A percentile compares a stretch with the other conserved stretches of the same genome.
These are phyloP conservation scores for Cutaneotrichosporon sp. DNA, from an alignment of 1,284 basidiomycete species.

Conservation along the genomic window DNA sequence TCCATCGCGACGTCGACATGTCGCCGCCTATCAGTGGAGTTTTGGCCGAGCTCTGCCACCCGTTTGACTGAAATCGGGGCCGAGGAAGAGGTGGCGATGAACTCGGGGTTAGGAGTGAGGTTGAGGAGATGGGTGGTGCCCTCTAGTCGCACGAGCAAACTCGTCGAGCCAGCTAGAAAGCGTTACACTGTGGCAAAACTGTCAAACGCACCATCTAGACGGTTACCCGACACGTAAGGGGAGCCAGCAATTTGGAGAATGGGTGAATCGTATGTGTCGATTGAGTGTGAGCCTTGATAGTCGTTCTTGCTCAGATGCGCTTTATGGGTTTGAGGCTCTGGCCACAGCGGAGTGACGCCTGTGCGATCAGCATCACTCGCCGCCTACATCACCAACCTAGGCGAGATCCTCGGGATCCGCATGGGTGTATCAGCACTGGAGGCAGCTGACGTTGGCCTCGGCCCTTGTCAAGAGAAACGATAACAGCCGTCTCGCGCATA, in stretches of 20 bases:
- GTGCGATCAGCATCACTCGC: background rate
- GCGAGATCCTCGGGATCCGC: background rate
- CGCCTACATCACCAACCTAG: background rate
- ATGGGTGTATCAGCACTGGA: background rate
- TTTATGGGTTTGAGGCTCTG: background rate
- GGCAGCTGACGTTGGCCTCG: background rate
- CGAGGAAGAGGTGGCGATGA: constrained; percentile 15
- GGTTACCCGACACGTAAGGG: background rate
- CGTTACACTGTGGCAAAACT: background rate
- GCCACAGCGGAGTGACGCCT: constrained; percentile 1
- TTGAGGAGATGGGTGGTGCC: constrained; percentile 29
- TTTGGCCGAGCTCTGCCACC: constrained; percentile 15
- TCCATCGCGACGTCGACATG: constrained; percentile 42
- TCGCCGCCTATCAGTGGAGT: constrained; percentile 27
- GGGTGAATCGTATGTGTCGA: constrained; percentile 5
- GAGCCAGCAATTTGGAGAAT: constrained; percentile 14
- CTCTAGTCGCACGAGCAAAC: constrained; percentile 32
- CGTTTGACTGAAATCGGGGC: constrained; percentile 20
- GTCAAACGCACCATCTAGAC: background rate
- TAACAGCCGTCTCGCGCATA: background rate
- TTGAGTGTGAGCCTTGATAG: background rate
- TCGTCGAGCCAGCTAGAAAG: constrained; percentile 28
- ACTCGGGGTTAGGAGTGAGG: constrained; percentile 29
- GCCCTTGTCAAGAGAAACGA: background rate
- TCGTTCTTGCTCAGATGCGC: constrained; percentile 8